Conservation (phyloP, 2,329 filamentous ascomycete genomes). For the Fusarium sp. region DNA sequence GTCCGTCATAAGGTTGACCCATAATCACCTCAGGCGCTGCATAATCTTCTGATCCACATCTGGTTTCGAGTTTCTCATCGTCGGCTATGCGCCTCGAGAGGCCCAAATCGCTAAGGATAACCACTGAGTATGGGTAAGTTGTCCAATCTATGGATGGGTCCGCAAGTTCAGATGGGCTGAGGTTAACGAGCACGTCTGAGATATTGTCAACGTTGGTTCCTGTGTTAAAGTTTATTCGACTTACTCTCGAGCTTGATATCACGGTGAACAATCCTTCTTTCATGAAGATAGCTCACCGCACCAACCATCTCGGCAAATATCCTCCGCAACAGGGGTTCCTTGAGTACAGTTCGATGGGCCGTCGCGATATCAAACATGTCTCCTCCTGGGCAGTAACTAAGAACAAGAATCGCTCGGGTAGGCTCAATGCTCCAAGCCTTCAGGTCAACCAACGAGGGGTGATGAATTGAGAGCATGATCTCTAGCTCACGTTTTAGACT, state of each 20-base stretch:
- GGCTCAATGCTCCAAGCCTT: constrained; percentile 92
- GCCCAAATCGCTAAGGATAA: constrained; percentile 92
- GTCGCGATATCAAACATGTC: constrained; percentile 95
- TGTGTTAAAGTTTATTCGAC: constrained; percentile 49
- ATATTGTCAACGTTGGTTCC: constrained; percentile 11
- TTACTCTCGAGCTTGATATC: constrained; percentile 97
- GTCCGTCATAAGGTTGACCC: constrained; percentile 93
- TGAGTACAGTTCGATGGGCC: constrained; percentile 74
- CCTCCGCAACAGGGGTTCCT: constrained; percentile 77
- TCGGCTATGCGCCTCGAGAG: constrained; percentile 87
- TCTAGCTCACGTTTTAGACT: constrained; percentile 95
- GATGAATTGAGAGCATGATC: constrained; percentile 87
- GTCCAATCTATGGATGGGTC: constrained; percentile 74
- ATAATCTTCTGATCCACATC: constrained; percentile 97
- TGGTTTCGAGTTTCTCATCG: constrained; percentile 89
- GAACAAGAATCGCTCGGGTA: constrained; percentile 83
- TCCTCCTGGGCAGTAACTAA: constrained; percentile 93
- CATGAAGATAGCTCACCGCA: constrained; percentile 88
- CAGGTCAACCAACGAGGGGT: constrained; percentile 90
- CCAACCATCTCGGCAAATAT: constrained; percentile 91
- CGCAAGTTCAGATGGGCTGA: constrained; percentile 76
- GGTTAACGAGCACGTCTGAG: constrained; percentile 89
- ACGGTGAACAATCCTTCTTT: constrained; percentile 88
- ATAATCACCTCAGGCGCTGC: constrained; percentile 96
- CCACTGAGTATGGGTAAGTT: constrained; percentile 82